Base-by-base conservation (phyloP, 768 basidiomycete genomes). In the Lentinula lateritia region DNA sequence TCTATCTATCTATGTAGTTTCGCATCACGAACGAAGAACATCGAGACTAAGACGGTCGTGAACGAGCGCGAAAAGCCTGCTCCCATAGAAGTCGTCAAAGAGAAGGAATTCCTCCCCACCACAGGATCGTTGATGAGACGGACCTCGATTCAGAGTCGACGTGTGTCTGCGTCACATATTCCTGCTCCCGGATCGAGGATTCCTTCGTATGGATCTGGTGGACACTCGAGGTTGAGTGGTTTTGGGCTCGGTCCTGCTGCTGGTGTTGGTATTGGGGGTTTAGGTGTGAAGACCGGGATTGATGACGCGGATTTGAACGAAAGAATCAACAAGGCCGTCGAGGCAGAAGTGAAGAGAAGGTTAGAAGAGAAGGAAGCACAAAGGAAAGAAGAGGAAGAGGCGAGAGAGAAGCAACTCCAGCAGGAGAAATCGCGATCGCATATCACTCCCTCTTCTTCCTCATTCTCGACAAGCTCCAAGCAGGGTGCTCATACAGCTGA, bases 21-120 rank as follows among this genome's bases (percentile, higher is more conserved):
- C 66, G 92, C 92, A 8, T 86, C 87, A 45, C 83, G 90, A 42
- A 91, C 93, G 18, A 92, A 92, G 80, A 89, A 93, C 65, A 76
- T 95, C 2, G 92, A 93, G 76, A 94, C 93, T 69, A 87, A 85
- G 62, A 87, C 88, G 1, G 83, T 87, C 23, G 78, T 92, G 32
- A 90, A 92, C 64, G 89, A 92, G 66, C 85, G 62, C 88, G 87
- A 88, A 65, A 85, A 81, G 63, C 58, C 58, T n/a, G 46, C 58
- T 13, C 48, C 58, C 9, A 12, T 32, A 16, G 56, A 58, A 34
- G n/a, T 34, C 12, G 15, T 41, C 10, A 36, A 50, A 45, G 38
- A 50, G 35, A 48, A 28, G 42, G 18, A 60, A 60, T 35, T 9
- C 18, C 10, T 43, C 13, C 20, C 39, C 7, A 10, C 39, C 15